A percentile compares a stretch with the other conserved stretches of the same genome.
These are phyloP conservation scores for Fusarium brachygibbosum DNA, from an alignment of 2,329 filamentous ascomycete species.

Conservation along the genomic window DNA sequence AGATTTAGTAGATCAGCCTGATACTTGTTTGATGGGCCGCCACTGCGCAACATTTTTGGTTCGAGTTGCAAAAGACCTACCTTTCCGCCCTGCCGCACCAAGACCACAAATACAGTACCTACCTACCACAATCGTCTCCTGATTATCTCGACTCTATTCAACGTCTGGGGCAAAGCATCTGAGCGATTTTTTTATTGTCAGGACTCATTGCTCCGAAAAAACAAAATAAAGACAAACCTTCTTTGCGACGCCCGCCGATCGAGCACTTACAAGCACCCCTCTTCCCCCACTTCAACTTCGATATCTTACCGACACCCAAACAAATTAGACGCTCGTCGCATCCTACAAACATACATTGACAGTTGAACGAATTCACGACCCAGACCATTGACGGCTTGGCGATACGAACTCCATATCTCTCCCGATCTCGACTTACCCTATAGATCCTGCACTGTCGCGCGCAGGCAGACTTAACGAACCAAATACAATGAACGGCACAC, in stretches of 20 bases:
- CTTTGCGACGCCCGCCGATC: constrained; percentile 19
- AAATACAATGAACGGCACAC: constrained; percentile 47
- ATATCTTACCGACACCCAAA: constrained; percentile 26
- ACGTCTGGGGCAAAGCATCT: neutral
- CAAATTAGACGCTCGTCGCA: constrained; percentile 29
- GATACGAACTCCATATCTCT: constrained; percentile 6
- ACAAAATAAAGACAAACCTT: neutral
- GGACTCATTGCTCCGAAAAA: constrained; percentile 4
- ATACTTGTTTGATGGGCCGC: constrained; percentile 39
- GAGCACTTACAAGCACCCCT: constrained; percentile 45
- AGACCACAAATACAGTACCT: constrained; percentile 8
- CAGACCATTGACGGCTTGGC: constrained; percentile 27
- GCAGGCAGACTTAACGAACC: constrained; percentile 24
- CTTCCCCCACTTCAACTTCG: constrained; percentile 39
- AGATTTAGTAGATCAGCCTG: constrained; percentile 20
- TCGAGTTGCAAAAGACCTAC: constrained; percentile 38
- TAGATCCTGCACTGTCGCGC: constrained; percentile 11
- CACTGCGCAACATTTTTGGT: constrained; percentile 42
- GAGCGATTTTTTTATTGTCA: constrained; percentile 8
- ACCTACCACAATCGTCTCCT: constrained; percentile 15
- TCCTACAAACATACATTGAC: constrained; percentile 16
- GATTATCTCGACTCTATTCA: constrained; percentile 2
- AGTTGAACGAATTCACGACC: constrained; percentile 29
- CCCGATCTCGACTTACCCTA: neutral
- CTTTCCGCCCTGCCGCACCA: constrained; percentile 34